These are phyloP conservation scores for Suhomyces vadensis DNA, from an alignment of 805 yeast species.

Conservation along the genomic window DNA sequence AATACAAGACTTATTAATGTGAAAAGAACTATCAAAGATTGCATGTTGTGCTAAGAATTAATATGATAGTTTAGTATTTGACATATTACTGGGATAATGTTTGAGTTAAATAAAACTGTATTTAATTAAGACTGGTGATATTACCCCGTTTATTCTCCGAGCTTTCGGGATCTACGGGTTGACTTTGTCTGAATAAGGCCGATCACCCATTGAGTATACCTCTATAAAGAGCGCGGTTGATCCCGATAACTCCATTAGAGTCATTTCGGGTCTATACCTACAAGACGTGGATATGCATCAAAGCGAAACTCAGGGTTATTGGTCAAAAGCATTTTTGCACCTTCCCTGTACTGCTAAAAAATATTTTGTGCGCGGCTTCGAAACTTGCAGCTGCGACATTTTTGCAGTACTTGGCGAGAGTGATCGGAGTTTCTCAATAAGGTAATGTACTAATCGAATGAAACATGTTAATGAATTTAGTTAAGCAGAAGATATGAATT, in stretches of 20 bases:
- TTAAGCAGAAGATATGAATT: background rate
- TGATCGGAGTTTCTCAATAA: background rate
- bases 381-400: slow-evolving; percentile 1
- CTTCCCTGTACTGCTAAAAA: background rate
- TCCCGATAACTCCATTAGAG: no score
- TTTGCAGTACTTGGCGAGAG: background rate
- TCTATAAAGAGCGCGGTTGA: no score
- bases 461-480: background rate
- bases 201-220: no score
- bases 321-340: background rate
- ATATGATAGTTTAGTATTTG: no score
- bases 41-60: background rate
- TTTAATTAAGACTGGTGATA: no score
- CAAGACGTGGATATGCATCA: no score
- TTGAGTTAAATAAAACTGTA: no score
- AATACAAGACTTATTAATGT: background rate
- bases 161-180: no score
- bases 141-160: no score
- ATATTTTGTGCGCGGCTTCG: background rate
- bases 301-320: background rate
- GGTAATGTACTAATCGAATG: background rate
- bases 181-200: no score
- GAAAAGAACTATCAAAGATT: background rate
- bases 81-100: no score
- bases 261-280: no score